Base-by-base conservation (phyloP, 2,329 filamentous ascomycete genomes). In the Colletotrichum noveboracense region DNA sequence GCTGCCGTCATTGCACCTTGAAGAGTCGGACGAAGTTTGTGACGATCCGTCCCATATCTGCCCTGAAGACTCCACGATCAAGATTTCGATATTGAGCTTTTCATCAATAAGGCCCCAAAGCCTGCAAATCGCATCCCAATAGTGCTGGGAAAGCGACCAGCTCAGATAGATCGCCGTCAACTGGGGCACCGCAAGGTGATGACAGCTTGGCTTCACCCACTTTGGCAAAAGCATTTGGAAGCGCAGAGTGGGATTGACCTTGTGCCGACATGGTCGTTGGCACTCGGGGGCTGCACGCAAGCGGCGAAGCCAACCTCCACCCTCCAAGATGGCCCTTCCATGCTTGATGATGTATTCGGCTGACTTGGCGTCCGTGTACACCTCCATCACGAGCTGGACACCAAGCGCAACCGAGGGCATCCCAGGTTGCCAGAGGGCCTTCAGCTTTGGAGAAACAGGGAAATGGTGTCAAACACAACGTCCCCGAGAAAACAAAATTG, bases 151-250 rank as follows among this genome's bases (percentile, higher is more conserved):
- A 24, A 26, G 32, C 21, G 60, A 24, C 71, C 14, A 28, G 36
- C 6, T 21, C 16, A 62, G 43, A 28, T 58, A 30, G 73, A 55
- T 62, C 38, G 30, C 66, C 48, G 38, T 36, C 32, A 43, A 38
- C 38, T 30, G 26, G 69, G 43, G 21, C 30, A 24, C 26, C 24
- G 30, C 38, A 52, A 38, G 26, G 38, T 36, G 61, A 34, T 61
- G 55, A 70, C 71, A 74, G 66, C 73, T 75, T 75, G 73, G 70
- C 70, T 65, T 52, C 36, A 34, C 56, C 64, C 70, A 26, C 56
- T 64, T 36, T 52, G 58, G 43, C 38, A 56, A 52, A 24, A 70
- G 71, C 32, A 69, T 36, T 36, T 55, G 24, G 28, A 32, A 21
- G 58, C 18, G 28, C 69, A 62, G 32, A 13, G 52, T 71, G 52